Base-by-base conservation (phyloP, 2,329 filamentous ascomycete genomes). In the Hypoxylon sp. region DNA sequence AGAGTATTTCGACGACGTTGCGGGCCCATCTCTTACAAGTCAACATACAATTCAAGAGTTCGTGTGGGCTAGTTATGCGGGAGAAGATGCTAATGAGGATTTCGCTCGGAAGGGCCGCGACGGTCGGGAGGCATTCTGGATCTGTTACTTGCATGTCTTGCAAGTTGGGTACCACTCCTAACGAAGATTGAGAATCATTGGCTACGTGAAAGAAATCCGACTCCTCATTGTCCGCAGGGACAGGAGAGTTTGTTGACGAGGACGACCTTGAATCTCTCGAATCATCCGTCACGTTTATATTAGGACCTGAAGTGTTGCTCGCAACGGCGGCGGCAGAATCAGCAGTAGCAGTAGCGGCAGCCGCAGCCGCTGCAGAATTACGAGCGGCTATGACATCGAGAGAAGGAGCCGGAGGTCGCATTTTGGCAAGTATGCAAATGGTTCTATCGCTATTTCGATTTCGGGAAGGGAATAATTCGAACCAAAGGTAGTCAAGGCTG, bases 1-100 rank as follows among this genome's bases (percentile, higher is more conserved):
- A 99, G 21, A 99, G 86, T 71, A 97, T 87, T 70, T 96, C 95
- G 72, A 98, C 96, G 56, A 92, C 91, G 77, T 98, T 98, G 69
- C 91, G 86, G 28, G 96, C 92, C 96, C 96, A 99, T 69, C 91
- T 89, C 80, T 94, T 94, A 76, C 91, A 98, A n/a, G 97, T 94
- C 71, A 96, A 85, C 92, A 98, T 94, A 80, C 93, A 97, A 80
- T 90, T 91, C 72, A 93, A 87, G 73, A 98, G 86, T 76, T 99
- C 95, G 48, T 85, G 82, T 1, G 94, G 87, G 11, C 87, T 89
- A 75, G 85, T 90, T 63, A 99, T 87, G 79, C 94, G 96, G 36
- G 92, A 86, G 80, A 99, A 98, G 75, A 98, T 91, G 80, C 90
- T 88, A 76, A 99, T 98, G 77, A 98, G 89, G 68, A 99, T 92